Percentiles rank a stretch among this genome's conserved stretches.
These are phyloP conservation scores for Ophidiomyces ophidiicola DNA, from an alignment of 2,329 filamentous ascomycete species.

Conservation along the genomic window DNA sequence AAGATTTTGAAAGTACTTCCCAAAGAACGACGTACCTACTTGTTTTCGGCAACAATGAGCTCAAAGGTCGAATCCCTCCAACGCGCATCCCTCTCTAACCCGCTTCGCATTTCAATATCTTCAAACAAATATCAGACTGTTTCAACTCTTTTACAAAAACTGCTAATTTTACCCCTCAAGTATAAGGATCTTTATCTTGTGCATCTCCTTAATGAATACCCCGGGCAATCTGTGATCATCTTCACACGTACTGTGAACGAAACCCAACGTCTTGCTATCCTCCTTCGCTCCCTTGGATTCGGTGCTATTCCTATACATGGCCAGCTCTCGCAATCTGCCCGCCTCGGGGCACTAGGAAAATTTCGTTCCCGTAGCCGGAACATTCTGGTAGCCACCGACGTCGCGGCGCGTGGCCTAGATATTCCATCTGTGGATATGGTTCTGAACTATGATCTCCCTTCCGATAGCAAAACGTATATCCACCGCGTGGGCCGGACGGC, in stretches of 20 bases:
- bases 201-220: constrained; percentile 72
- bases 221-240: constrained; percentile 75
- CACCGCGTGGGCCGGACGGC: constrained; percentile 81
- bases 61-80: constrained; percentile 89
- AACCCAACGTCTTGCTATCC: constrained; percentile 69
- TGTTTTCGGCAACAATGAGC: constrained; percentile 91
- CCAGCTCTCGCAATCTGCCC: constrained; percentile 74
- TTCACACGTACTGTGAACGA: constrained; percentile 90
- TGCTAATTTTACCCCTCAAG: constrained; percentile 72
- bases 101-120: constrained; percentile 69
- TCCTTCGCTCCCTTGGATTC: constrained; percentile 75
- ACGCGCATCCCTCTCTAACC: constrained; percentile 74
- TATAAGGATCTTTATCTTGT: constrained; percentile 86
- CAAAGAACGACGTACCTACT: constrained; percentile 61
- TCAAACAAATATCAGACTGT: constrained; percentile 83
- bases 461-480: constrained; percentile 80
- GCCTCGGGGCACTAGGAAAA: constrained; percentile 78
- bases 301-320: constrained; percentile 87
- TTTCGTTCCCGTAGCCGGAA: constrained; percentile 70
- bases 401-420: constrained; percentile 80
- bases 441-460: constrained; percentile 70
- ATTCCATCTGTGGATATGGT: constrained; percentile 79
- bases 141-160: constrained; percentile 72
- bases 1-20: constrained; percentile 87
- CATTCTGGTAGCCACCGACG: constrained; percentile 83